These are phyloP conservation scores for Aspergillus sclerotioniger DNA, from an alignment of 495 filamentous ascomycete genomes.

Conservation along the genomic window DNA sequence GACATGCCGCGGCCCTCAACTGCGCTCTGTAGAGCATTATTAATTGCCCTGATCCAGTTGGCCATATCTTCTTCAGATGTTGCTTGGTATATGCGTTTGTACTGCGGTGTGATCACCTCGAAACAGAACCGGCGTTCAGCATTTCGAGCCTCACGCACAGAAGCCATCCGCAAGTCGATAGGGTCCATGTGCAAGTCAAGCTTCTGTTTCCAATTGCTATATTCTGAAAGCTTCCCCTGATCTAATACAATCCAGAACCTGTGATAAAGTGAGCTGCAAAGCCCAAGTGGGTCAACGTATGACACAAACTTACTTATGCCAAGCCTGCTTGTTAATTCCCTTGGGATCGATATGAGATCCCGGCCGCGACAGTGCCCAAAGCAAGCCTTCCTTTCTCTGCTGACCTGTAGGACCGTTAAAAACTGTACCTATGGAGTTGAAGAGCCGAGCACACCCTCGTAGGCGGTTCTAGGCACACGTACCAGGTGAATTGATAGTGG, in stretches of 20 bases:
- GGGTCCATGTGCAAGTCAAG: constrained; percentile 97
- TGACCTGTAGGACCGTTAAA: constrained; percentile 46
- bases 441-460: constrained; percentile 79
- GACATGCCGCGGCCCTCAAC: constrained; percentile 73
- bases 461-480: constrained; percentile 35
- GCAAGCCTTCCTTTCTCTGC: constrained; percentile 82
- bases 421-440: constrained; percentile 39
- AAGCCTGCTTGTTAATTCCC: constrained; percentile 91
- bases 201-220: constrained; percentile 98
- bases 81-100: constrained; percentile 94
- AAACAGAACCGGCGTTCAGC: constrained; percentile 96
- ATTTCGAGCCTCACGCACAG: constrained; percentile 91
- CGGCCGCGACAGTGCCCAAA: constrained; percentile 92
- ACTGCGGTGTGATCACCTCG: constrained; percentile 96
- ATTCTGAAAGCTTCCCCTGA: constrained; percentile 93
- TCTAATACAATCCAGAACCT: constrained; percentile 99
- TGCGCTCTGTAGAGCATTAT: constrained; percentile 94
- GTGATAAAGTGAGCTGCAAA: constrained; percentile 8
- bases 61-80: constrained; percentile 98
- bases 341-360: constrained; percentile 94
- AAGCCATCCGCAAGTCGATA: constrained; percentile 95
- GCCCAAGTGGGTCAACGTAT: constrained; percentile 17
- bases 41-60: constrained; percentile 94
- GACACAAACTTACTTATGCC: constrained; percentile 83
- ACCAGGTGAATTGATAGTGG: constrained; percentile 34